Evolutionary conservation across 2,329 filamentous ascomycete genomes (phyloP).

Genomic region (Macrophomina tecta): DNA sequence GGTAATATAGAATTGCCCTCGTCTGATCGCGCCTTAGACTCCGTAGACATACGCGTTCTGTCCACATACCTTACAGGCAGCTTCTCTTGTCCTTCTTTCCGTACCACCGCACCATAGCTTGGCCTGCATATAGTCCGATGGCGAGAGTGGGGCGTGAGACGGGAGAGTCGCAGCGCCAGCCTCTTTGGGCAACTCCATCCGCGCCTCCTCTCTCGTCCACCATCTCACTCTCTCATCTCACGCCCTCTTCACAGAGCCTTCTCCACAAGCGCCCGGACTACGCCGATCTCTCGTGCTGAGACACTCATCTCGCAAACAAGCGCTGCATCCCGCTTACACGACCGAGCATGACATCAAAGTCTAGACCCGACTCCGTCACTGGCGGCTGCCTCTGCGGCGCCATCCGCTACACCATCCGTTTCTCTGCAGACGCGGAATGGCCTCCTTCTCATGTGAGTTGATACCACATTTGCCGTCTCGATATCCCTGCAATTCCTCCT

Average conservation of each 20-base stretch:
- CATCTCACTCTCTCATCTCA: neutral
- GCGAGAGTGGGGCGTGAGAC: neutral
- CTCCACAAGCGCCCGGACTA: no score
- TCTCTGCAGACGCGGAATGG: constrained; percentile 34
- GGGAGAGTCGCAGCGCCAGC: neutral
- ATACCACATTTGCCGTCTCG: neutral
- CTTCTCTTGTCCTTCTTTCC: no score
- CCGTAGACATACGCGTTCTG: no score
- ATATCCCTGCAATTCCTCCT: neutral
- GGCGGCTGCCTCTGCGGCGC: constrained; percentile 38
- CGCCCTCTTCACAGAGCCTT: no score
- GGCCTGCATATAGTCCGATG: neutral
- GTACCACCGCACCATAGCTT: neutral
- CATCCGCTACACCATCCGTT: constrained; percentile 35
- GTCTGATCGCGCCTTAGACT: no score
- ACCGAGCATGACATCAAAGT: constrained; percentile 1
- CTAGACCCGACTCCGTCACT: constrained; percentile 12
- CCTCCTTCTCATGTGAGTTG: constrained; percentile 33
- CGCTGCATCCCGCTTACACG: neutral
- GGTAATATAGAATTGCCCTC: no score
- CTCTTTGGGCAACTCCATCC: neutral
- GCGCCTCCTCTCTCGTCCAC: no score
- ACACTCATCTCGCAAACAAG: neutral
- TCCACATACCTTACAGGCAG: no score
- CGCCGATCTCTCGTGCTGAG: no score